Percentiles rank a stretch among this genome's conserved stretches.
phyloP scores from a whole-genome alignment of 345 rosid species.

The Adansonia digitata region DNA sequence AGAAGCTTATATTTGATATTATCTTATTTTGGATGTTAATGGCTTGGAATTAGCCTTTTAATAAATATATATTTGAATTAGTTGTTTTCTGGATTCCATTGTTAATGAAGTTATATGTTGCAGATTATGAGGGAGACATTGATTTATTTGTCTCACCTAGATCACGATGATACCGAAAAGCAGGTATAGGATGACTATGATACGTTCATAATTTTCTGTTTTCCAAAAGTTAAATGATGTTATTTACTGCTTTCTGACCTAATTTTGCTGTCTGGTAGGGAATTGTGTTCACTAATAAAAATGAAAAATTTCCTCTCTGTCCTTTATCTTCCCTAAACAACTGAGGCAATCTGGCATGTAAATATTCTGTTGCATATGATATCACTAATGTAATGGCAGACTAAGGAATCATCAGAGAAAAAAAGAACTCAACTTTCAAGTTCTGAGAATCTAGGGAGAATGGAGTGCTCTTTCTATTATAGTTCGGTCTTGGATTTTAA shows the following conservation, averaged over 20 bases:
- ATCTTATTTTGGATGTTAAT: no score
- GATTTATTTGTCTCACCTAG: conserved; percentile 90
- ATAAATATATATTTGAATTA: background rate
- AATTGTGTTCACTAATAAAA: background rate
- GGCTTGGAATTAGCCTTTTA: no score
- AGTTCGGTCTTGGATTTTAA: background rate
- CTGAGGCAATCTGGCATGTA: background rate
- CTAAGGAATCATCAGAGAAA: background rate
- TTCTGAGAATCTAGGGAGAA: background rate
- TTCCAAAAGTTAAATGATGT: background rate
- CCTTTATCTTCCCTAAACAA: background rate
- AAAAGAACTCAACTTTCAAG: background rate
- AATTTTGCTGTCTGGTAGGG: background rate
- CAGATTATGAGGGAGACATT: conserved; percentile 99
- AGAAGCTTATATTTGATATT: background rate
- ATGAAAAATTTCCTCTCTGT: background rate
- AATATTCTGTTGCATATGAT: background rate
- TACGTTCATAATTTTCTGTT: background rate
- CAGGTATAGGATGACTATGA: conserved; percentile 52
- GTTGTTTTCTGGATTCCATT: background rate
- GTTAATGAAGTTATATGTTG: conserved; percentile 22
- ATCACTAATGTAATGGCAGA: background rate
- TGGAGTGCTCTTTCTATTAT: background rate
- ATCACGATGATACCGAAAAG: conserved; percentile 98
- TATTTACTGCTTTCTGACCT: background rate